Conservation (phyloP, 805 yeast species). For the Saccharomycopsis oosterbeekiorum region DNA sequence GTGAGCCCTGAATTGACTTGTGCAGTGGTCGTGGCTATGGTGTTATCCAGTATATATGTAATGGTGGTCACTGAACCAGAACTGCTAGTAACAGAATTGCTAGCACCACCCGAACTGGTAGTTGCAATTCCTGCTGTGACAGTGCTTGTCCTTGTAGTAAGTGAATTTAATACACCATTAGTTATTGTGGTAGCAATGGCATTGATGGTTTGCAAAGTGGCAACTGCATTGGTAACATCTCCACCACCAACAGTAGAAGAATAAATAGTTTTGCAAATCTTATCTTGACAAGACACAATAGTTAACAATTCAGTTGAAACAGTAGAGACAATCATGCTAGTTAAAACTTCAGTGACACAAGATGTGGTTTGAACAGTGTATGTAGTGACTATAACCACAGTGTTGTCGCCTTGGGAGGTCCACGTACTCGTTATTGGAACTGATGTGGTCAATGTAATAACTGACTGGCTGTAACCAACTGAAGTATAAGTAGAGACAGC, state of each 20-base stretch:
- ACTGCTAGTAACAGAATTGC: background rate
- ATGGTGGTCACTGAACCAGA: background rate
- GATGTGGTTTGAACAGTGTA: constrained; percentile 18
- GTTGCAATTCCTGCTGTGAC: background rate
- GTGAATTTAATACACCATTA: background rate
- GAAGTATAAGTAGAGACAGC: constrained; percentile 15
- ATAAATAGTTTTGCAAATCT: constrained; percentile 14
- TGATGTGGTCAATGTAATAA: constrained; percentile 16
- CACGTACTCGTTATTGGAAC: constrained; percentile 19
- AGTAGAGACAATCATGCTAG: constrained; percentile 19
- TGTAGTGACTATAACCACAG: constrained; percentile 18
- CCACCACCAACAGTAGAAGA: constrained; percentile 9
- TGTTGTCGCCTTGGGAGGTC: constrained; percentile 18
- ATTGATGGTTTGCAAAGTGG: background rate
- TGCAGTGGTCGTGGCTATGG: background rate
- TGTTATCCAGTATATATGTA: constrained; percentile 2
- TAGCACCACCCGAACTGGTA: background rate
- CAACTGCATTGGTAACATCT: constrained; percentile 3
- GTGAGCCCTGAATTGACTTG: background rate
- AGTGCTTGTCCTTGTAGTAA: background rate
- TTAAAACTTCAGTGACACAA: constrained; percentile 16
- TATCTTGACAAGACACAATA: constrained; percentile 17
- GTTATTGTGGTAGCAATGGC: background rate
- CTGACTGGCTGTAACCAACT: constrained; percentile 16
- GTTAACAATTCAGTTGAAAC: constrained; percentile 18